Conservation (phyloP, 192 early-diverging fungal genomes). For the Entomortierella parvispora region DNA sequence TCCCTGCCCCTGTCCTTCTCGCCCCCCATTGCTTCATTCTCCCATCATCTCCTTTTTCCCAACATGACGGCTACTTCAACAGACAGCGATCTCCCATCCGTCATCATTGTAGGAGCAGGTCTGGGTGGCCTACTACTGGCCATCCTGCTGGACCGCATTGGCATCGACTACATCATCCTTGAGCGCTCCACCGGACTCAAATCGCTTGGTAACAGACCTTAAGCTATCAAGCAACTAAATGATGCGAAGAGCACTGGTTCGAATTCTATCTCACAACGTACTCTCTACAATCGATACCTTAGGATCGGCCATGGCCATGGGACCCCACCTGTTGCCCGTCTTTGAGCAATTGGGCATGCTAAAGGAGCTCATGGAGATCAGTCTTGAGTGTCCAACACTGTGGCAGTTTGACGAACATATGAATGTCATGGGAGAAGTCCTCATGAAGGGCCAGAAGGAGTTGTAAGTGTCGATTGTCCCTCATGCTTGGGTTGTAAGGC, state of each 20-base stretch:
- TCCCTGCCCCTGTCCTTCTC: no score
- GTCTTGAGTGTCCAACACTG: neutral
- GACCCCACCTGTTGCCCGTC: constrained; percentile 23
- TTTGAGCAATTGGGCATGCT: constrained; percentile 25
- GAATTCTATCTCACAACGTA: no score
- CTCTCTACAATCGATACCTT: no score
- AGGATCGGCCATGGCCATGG: constrained; percentile 25
- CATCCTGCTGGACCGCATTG: neutral
- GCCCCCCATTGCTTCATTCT: no score
- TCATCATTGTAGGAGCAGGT: neutral
- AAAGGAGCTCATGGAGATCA: constrained; percentile 5
- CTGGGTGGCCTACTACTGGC: neutral
- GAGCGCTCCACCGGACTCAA: no score
- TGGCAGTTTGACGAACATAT: constrained; percentile 1
- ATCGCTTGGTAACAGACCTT: no score
- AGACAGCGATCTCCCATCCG: no score
- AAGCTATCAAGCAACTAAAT: no score
- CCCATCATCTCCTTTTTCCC: no score
- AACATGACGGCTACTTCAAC: no score
- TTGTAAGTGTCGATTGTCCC: neutral
- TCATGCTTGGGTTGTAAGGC: neutral
- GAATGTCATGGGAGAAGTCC: constrained; percentile 4
- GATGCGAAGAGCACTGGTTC: neutral
- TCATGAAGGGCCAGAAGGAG: neutral
- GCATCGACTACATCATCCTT: neutral